These are phyloP conservation scores for Gossypium schwendimanii DNA, from an alignment of 441 rosid species.

Conservation along the genomic window DNA sequence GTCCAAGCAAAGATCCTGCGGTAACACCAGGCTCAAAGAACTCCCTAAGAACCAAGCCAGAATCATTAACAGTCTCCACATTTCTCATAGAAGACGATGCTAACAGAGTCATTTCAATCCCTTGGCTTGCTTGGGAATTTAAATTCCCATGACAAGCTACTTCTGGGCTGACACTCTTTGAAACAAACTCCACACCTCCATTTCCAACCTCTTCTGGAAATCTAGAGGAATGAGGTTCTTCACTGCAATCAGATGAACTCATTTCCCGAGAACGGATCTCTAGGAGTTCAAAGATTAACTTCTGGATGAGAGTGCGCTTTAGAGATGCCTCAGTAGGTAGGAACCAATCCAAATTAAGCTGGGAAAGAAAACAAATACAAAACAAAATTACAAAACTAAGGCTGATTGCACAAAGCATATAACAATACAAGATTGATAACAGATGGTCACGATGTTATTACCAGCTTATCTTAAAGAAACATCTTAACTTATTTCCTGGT, in stretches of 20 bases:
- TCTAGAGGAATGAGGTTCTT: conserved; percentile 34
- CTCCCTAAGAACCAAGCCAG: conserved; percentile 78
- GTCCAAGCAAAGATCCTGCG: conserved; percentile 60
- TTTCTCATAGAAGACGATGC: conserved; percentile 54
- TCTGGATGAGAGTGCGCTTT: conserved; percentile 62
- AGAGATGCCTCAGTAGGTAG: conserved; percentile 61
- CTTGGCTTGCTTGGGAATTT: conserved; percentile 39
- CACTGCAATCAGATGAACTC: conserved; percentile 24
- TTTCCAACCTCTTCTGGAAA: conserved; percentile 36
- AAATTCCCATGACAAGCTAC: conserved; percentile 42
- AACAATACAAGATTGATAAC: conserved; percentile 13
- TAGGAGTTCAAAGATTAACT: conserved; percentile 51
- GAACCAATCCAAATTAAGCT: conserved; percentile 66
- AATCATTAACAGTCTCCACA: conserved; percentile 50
- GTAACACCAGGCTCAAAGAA: conserved; percentile 63
- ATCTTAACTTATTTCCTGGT: not conserved
- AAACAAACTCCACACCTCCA: conserved; percentile 33
- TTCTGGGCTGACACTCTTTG: conserved; percentile 34
- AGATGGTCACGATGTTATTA: not conserved
- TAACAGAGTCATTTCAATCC: conserved; percentile 68
- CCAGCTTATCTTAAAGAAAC: not conserved
- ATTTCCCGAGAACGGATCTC: conserved; percentile 34
- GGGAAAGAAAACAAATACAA: conserved; percentile 18
- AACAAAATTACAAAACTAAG: conserved; percentile 1
- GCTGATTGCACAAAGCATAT: conserved; percentile 6